phyloP scores from a whole-genome alignment of 345 rosid genomes.

The Psidium guajava region DNA sequence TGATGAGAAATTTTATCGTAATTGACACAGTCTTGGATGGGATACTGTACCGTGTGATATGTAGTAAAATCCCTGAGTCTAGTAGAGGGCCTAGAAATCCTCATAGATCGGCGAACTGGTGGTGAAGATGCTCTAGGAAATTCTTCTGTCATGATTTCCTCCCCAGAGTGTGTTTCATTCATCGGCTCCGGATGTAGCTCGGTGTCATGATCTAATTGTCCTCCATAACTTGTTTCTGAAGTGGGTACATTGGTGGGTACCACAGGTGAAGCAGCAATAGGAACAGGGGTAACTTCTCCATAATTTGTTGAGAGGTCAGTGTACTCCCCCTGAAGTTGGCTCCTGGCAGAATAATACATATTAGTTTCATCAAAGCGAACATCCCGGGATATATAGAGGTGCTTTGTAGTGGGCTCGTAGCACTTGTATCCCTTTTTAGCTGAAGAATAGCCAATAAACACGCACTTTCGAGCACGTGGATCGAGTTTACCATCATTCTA shows the following conservation, averaged over 20 bases:
- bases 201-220: background rate
- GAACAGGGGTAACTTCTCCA: background rate
- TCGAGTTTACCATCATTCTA: background rate
- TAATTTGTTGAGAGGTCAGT: rapidly evolving
- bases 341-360: background rate
- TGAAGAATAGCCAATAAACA: background rate
- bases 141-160: background rate
- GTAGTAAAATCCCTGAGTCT: background rate
- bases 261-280: background rate
- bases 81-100: background rate
- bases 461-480: background rate
- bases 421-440: background rate
- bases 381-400: background rate
- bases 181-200: background rate
- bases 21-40: background rate
- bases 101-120: background rate
- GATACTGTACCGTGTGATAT: background rate
- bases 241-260: background rate
- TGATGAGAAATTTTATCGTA: background rate
- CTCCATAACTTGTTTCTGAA: background rate
- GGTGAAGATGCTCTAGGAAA: background rate
- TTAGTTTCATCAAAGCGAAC: background rate
- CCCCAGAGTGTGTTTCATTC: background rate
- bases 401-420: background rate
- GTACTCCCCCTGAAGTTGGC: background rate